Evolutionary conservation across 1,284 basidiomycete genomes (phyloP), one percentile per base, ranked within the genome.

Genomic region (Heterobasidion occidentale): DNA sequence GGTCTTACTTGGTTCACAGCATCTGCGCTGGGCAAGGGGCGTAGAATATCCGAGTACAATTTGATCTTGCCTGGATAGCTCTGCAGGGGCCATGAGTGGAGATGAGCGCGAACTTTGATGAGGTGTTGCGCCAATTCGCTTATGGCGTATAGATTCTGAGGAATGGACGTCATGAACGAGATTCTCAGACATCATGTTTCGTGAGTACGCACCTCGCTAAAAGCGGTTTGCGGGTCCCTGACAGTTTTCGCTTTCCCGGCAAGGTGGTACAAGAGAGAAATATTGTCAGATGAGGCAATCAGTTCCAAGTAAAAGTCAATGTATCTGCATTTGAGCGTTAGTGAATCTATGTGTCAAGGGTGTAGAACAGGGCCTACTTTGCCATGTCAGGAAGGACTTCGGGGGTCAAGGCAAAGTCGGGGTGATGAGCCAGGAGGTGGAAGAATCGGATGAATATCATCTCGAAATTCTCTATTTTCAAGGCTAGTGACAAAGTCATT

Each of bases 401-500:
- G 46, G 81, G 77, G 6, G 73, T 72, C 19, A 76, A 73, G 48
- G 75, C 77, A 65, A 94, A 94, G 70, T 99, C 96, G 1, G 96
- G 95, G 70, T 99, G 96, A 67, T 97, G 94, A 0, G 94, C 90
- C 2, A 99, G 76, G 0, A 96, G 70, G 65, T 95, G 90, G 6
- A 99, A 75, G 14, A 98, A 72, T 5, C 94, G 86, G 36, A 94
- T 83, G 63, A 98, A 90, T 1, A 88, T 82, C 57, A 88, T 74
- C 67, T 98, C 96, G 56, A 96, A 80, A 50, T 83, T 71, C 27
- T 84, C 77, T 9, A 93, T 74, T 45, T 81, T 78, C 27, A 81
- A 64, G n/a, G 76, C 86, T 83, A 64, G 3, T 53, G 54, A 47
- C n/a, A 57, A 38, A 33, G 36, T n/a, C 54, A 19, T 51, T 14